Percentiles rank a stretch among this genome's conserved stretches.
These are phyloP conservation scores for Elymus sibiricus DNA, from an alignment of 176 grass and related monocot species.

Conservation along the genomic window DNA sequence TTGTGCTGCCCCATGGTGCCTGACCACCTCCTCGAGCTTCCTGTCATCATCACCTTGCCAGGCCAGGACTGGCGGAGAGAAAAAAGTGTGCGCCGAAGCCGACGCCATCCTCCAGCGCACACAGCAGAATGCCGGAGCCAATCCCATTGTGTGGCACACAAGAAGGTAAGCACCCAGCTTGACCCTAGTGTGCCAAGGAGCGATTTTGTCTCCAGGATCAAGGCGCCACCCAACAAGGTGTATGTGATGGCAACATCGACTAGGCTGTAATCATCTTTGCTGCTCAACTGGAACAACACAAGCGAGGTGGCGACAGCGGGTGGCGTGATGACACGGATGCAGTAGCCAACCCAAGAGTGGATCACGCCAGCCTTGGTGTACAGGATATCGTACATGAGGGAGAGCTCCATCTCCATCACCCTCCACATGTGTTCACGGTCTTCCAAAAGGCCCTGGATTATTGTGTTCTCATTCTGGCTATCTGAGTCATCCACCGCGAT, in stretches of 20 bases:
- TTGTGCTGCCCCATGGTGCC: too few relatives aligned
- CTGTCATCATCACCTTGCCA: too few relatives aligned
- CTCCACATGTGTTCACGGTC: background rate
- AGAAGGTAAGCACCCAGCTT: background rate
- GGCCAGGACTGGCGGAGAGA: background rate
- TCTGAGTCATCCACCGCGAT: background rate
- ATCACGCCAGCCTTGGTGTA: conserved; percentile 36
- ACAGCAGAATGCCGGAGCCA: background rate
- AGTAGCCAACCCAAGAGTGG: conserved; percentile 6
- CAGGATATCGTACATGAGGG: conserved; percentile 25
- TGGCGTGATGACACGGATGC: conserved; percentile 8
- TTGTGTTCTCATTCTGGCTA: background rate
- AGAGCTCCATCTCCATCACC: background rate
- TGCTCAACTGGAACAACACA: background rate
- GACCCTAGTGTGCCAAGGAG: background rate
- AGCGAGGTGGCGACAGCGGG: background rate
- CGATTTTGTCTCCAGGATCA: background rate
- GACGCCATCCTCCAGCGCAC: background rate
- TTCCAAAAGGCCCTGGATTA: background rate
- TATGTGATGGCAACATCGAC: conserved; percentile 32
- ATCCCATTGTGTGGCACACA: background rate
- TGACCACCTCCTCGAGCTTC: too few relatives aligned
- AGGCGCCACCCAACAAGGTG: conserved; percentile 18
- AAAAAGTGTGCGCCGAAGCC: background rate
- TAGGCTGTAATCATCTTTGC: background rate